A percentile compares a stretch with the other conserved stretches of the same genome.
Evolutionary conservation across 192 early-diverging fungal genomes (phyloP).

Genomic region (Linnemannia schmuckeri): DNA sequence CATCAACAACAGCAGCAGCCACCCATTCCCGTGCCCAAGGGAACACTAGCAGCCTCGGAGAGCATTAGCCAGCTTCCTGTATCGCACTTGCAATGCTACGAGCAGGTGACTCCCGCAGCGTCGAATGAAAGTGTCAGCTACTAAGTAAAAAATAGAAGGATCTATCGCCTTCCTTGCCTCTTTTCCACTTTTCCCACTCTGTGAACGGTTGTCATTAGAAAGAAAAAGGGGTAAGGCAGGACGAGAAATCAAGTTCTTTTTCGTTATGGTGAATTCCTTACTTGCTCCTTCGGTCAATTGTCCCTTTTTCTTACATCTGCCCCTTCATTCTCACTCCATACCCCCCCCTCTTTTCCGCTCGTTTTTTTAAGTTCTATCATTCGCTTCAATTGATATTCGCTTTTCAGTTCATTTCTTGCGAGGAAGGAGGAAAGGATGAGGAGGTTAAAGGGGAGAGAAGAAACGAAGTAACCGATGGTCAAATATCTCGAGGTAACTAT

Average conservation of each 20-base stretch:
- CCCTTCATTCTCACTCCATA: not conserved
- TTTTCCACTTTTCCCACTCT: too few relatives aligned
- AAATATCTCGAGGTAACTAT: not conserved
- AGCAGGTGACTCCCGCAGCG: not conserved
- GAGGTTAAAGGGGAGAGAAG: not conserved
- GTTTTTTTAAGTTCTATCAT: not conserved
- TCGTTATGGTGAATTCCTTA: too few relatives aligned
- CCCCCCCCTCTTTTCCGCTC: not conserved
- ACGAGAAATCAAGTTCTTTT: too few relatives aligned
- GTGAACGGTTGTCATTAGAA: too few relatives aligned
- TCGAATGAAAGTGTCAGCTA: slow-evolving; percentile 23
- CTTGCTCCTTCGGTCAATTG: too few relatives aligned
- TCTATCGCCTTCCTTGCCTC: too few relatives aligned
- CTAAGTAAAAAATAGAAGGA: not conserved
- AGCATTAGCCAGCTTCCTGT: not conserved
- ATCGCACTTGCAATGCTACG: not conserved
- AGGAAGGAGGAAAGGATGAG: not conserved
- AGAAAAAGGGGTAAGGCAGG: too few relatives aligned
- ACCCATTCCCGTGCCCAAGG: not conserved
- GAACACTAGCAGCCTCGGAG: too few relatives aligned
- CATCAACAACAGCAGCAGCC: slow-evolving; percentile 3
- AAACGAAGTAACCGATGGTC: not conserved
- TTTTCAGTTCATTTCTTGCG: too few relatives aligned
- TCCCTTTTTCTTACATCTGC: not conserved
- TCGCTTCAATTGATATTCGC: not conserved